Evolutionary conservation across 2,329 filamentous ascomycete species (phyloP), one percentile per base, ranked within the genome.

Genomic region (Fusarium decemcellulare): DNA sequence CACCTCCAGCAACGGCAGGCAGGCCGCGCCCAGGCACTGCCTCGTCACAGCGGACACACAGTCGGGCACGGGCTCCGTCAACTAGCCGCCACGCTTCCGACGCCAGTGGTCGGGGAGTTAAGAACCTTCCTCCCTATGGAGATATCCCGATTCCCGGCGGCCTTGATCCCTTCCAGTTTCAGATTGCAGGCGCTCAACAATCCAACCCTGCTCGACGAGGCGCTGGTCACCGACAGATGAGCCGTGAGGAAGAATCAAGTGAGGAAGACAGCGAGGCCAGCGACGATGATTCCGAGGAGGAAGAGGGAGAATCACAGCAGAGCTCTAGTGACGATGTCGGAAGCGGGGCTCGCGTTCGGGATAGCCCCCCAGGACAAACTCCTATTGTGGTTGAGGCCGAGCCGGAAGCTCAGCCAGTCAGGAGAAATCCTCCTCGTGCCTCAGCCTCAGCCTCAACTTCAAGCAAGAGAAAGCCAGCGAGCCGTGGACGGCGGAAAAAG

Each of bases 91-190:
- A 86, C 52, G 74, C 77, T 14, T 87, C 85, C 5, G 86, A 88
- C 61, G 65, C 78, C 18, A 78, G 78, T 43, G 72, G 77, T 43
- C 77, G 74, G 16, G 79, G 81, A 29, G 73, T 76, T 23, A 75
- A 77, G 36, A 74, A 76, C 18, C 75, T 76, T 30, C 74, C 76
- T 18, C 74, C 77, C 18, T 72, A 74, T 15, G 79, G 79, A 23
- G 80, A 82, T 16, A 72, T 76, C 23, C 76, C 76, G 72, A 67
- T 61, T 12, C 55, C 64, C 10, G 56, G 62, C 23, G 37, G 67
- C 6, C 59, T 79, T 14, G 84, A 89, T 62, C 86, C 87, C 6
- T 88, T 89, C 63, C 81, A 83, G 65, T 89, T 84, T 73, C 85
- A 88, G 77, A 85, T 83, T 5, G 79, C 78, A 23, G 84, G 82